A percentile compares a stretch with the other conserved stretches of the same genome.
These are phyloP conservation scores for Papilionanthe hybrid DNA, from an alignment of 116 monocot genomes.

Conservation along the genomic window DNA sequence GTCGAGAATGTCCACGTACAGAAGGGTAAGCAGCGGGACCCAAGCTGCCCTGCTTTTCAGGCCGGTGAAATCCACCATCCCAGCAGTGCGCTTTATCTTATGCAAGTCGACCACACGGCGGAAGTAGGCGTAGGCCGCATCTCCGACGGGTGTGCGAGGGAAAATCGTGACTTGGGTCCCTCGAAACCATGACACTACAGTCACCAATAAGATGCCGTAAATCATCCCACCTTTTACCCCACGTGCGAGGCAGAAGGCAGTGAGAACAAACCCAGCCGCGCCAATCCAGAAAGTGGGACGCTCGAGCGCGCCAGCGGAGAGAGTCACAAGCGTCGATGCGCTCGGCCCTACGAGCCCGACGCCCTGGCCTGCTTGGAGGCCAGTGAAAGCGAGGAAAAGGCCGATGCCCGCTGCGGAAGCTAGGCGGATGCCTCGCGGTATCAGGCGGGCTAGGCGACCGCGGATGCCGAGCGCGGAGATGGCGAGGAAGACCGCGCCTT, in stretches of 20 bases:
- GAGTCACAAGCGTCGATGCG: slow-evolving; percentile 43
- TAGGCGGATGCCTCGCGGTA: slow-evolving; percentile 52
- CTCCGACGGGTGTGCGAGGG: slow-evolving; percentile 36
- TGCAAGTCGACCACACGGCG: slow-evolving; percentile 49
- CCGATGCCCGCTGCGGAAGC: slow-evolving; percentile 67
- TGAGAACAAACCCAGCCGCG: slow-evolving; percentile 48
- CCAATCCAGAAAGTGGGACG: slow-evolving; percentile 74
- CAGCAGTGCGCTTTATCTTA: slow-evolving; percentile 31
- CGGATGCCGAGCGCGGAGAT: slow-evolving; percentile 54
- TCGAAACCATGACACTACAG: slow-evolving; percentile 50
- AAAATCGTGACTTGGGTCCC: slow-evolving; percentile 49
- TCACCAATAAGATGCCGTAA: slow-evolving; percentile 62
- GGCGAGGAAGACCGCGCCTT: slow-evolving; percentile 43
- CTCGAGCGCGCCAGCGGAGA: slow-evolving; percentile 36
- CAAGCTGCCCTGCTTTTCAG: slow-evolving; percentile 31
- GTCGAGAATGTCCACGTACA: slow-evolving; percentile 66
- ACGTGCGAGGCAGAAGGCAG: slow-evolving; percentile 25
- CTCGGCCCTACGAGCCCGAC: slow-evolving; percentile 64
- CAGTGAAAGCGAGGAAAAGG: slow-evolving; percentile 68
- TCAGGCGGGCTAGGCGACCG: slow-evolving; percentile 33
- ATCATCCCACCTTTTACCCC: slow-evolving; percentile 58
- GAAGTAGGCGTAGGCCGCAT: slow-evolving; percentile 48
- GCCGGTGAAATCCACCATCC: slow-evolving; percentile 31
- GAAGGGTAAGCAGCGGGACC: slow-evolving; percentile 41
- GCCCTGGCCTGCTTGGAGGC: slow-evolving; percentile 46